Evolutionary conservation across 768 basidiomycete species (phyloP).

Genomic region (Paxillus rubicundulus): DNA sequence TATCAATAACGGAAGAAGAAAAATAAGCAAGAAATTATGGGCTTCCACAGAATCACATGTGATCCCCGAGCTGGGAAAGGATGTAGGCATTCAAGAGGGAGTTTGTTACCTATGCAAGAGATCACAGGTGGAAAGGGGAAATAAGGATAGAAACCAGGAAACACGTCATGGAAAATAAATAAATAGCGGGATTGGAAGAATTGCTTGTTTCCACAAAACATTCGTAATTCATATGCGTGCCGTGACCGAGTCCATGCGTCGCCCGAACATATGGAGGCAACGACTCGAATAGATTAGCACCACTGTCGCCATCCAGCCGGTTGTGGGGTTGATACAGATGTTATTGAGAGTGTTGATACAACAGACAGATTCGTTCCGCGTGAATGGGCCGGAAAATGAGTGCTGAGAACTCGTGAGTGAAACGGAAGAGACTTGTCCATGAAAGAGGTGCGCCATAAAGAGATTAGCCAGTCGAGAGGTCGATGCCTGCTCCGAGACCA

Average conservation of each 20-base stretch:
- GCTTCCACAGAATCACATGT: slow-evolving; percentile 7
- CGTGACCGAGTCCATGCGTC: slow-evolving; percentile 20
- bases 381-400: slow-evolving; percentile 23
- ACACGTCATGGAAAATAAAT: slow-evolving; percentile 17
- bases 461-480: slow-evolving; percentile 27
- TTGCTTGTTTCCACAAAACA: slow-evolving; percentile 20
- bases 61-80: background rate
- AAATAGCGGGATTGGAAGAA: slow-evolving; percentile 14
- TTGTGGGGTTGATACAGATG: slow-evolving; percentile 34
- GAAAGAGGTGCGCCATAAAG: slow-evolving; percentile 1
- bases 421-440: slow-evolving; percentile 6
- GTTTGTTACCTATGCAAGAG: slow-evolving; percentile 14
- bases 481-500: slow-evolving; percentile 30
- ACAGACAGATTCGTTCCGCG: slow-evolving; percentile 24
- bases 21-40: slow-evolving; percentile 8
- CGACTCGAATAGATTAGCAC: slow-evolving; percentile 28
- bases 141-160: slow-evolving; percentile 27
- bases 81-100: slow-evolving; percentile 1
- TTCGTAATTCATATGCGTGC: slow-evolving; percentile 27
- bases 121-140: slow-evolving; percentile 20
- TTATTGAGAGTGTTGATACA: slow-evolving; percentile 32
- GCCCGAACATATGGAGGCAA: slow-evolving; percentile 28
- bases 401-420: slow-evolving; percentile 15
- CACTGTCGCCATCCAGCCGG: slow-evolving; percentile 20
- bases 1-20: background rate